These are phyloP conservation scores for Hansfordia pulvinata DNA, from an alignment of 2,329 filamentous ascomycete species.

Conservation along the genomic window DNA sequence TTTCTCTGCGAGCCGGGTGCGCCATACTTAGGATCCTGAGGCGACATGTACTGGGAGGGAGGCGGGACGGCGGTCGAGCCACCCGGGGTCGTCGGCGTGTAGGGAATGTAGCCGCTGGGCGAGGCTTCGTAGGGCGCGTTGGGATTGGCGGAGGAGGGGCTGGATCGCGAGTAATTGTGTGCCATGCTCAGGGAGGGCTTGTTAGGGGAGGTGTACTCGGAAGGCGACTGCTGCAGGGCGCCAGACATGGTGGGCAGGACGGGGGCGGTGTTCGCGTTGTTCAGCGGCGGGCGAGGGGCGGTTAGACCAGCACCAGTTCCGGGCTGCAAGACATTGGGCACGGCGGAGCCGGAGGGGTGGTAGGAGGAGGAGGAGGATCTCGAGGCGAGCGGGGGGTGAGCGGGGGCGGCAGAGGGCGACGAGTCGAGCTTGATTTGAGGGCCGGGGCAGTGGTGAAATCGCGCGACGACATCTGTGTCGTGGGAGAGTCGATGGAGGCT, in stretches of 20 bases:
- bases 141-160: constrained; percentile 58
- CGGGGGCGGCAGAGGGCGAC: neutral
- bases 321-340: constrained; percentile 46
- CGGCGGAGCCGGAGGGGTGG: constrained; percentile 25
- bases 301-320: constrained; percentile 29
- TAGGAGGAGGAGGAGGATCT: constrained; percentile 23
- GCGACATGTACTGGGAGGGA: constrained; percentile 52
- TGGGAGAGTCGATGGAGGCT: constrained; percentile 17
- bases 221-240: constrained; percentile 22
- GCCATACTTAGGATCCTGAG: constrained; percentile 40
- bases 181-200: constrained; percentile 51
- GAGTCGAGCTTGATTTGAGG: constrained; percentile 39
- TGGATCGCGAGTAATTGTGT: constrained; percentile 75
- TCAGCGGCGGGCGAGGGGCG: constrained; percentile 18
- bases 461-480: constrained; percentile 24
- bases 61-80: constrained; percentile 26
- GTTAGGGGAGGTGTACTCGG: constrained; percentile 33
- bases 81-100: constrained; percentile 52
- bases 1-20: constrained; percentile 44
- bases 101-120: constrained; percentile 37
- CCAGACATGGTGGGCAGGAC: constrained; percentile 31
- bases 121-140: constrained; percentile 40
- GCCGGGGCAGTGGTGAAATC: constrained; percentile 25
- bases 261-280: constrained; percentile 30
- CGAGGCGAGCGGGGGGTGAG: constrained; percentile 16